Percentiles rank a stretch among this genome's conserved stretches.
phyloP scores from a whole-genome alignment of 441 rosid genomes.

The Gossypium laxum region DNA sequence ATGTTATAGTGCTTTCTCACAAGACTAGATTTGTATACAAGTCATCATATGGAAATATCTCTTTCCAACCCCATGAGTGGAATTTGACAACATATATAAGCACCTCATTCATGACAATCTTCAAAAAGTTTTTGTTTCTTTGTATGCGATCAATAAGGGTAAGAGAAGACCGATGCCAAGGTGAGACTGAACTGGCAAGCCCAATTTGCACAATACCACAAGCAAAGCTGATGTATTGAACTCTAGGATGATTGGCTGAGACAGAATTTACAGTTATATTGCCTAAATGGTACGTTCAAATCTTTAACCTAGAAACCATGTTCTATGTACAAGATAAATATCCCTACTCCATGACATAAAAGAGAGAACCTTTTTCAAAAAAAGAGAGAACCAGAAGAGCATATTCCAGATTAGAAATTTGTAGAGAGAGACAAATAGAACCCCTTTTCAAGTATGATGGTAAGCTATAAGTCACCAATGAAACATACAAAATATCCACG shows the following conservation, averaged over 20 bases:
- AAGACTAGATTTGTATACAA: not conserved
- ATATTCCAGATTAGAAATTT: not conserved
- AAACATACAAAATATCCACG: not conserved
- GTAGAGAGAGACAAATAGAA: not conserved
- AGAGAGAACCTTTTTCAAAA: too few species aligned
- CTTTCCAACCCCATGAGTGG: not conserved
- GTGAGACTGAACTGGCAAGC: not conserved
- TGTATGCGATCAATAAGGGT: not conserved
- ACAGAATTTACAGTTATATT: not conserved
- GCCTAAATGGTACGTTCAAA: not conserved
- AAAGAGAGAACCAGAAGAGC: not conserved
- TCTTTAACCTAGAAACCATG: not conserved
- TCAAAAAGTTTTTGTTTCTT: not conserved
- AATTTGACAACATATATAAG: not conserved
- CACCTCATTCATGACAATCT: not conserved
- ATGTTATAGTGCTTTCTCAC: not conserved
- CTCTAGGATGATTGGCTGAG: constrained; percentile 5
- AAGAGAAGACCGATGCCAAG: not conserved
- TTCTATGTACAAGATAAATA: not conserved
- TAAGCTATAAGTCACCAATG: not conserved
- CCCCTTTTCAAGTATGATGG: not conserved
- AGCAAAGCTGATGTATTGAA: not conserved
- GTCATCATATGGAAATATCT: not conserved
- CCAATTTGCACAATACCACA: not conserved
- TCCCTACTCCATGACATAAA: not conserved